Base-by-base conservation (phyloP, 257 asterid genomes). In the Agastache rugosa region DNA sequence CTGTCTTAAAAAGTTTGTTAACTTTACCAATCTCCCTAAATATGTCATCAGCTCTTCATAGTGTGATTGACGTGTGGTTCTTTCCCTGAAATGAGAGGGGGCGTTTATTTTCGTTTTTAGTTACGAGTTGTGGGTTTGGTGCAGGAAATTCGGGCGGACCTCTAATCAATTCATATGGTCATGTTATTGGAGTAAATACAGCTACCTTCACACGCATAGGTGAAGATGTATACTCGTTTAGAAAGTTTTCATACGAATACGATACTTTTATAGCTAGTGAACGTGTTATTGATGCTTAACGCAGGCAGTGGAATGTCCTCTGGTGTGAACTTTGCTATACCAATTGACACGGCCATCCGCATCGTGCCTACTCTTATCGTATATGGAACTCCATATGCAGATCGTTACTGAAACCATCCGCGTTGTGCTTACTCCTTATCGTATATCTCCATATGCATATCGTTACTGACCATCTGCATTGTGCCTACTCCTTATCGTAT, bases 121-220 rank as follows among this genome's bases (percentile, higher is more conserved):
- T 8, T 8, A 48, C 22, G 1, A 16, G 22, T 16, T 6, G 8
- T 16, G 20, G 55, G 17, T 16, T 48, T 16, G 35, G 19, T 55
- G 64, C 37, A 93, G 97, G 98, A 53, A 89, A 91, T 79, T 91
- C 97, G 1, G 97, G 98, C 22, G 97, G 97, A 10, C 96, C 97
- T 0, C 81, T 93, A 56, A 85, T 93, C 59, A 89, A 93, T 84
- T 91, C 93, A 1, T 78, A 79, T 56, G 98, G 97, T 48, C 96
- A 83, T 82, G 96, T 90, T 51, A 86, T 93, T 51, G 98, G 98
- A 63, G 90, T 91, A 11, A 93, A 93, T 74, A 91, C 97, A 16
- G 89, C 96, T 16, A 88, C 98, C 11, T 91, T 93, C 90, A 93
- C 98, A 14, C 98, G 96, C 22, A 91, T 73, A 88, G 98, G 98